These are phyloP conservation scores for Chalaropsis ovoidea DNA, from an alignment of 2,329 filamentous ascomycete genomes.

Conservation along the genomic window DNA sequence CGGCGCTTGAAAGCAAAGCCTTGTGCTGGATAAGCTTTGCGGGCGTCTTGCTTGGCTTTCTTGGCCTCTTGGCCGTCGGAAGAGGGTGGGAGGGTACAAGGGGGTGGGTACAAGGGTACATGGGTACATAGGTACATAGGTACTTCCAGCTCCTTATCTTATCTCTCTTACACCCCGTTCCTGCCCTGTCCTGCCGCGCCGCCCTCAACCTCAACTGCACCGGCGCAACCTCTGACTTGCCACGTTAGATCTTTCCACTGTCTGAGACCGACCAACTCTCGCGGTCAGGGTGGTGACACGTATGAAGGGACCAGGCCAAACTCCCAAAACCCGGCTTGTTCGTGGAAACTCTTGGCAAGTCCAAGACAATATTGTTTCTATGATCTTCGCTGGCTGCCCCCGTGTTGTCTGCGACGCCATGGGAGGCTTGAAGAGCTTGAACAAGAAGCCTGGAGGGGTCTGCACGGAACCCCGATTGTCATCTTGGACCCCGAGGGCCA, in stretches of 20 bases:
- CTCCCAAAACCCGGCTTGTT: background rate
- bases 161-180: background rate
- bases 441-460: too few relatives aligned
- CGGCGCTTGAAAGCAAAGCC: background rate
- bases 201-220: background rate
- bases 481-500: background rate
- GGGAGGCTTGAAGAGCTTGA: too few relatives aligned
- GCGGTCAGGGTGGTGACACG: background rate
- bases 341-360: background rate
- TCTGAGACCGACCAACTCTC: background rate
- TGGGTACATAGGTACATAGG: background rate
- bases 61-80: background rate
- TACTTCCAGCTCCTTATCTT: background rate
- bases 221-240: constrained; percentile 5
- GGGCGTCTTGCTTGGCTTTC: background rate
- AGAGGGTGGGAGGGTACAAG: background rate
- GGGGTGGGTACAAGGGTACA: background rate
- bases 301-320: background rate
- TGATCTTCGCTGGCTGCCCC: background rate
- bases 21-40: background rate
- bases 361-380: background rate
- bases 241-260: background rate
- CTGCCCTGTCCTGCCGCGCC: background rate
- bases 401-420: too few relatives aligned
- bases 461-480: background rate